These are phyloP conservation scores for Sporothrix luriei DNA, from an alignment of 2,329 filamentous ascomycete species.

Conservation along the genomic window DNA sequence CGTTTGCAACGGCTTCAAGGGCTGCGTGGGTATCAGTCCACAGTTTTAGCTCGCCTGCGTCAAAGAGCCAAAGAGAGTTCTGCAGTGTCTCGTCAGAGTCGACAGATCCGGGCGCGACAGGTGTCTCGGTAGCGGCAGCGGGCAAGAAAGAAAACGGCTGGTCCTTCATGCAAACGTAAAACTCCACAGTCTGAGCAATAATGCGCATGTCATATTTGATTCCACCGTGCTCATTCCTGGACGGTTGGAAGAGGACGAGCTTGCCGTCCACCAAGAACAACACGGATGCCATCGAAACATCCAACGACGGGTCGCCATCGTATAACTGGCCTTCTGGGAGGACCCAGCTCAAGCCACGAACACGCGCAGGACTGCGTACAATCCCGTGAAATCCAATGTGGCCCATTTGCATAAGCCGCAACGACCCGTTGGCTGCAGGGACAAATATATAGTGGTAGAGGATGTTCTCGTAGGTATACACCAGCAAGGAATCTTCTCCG, in stretches of 20 bases:
- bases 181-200: slow-evolving; percentile 93
- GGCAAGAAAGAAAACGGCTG: slow-evolving; percentile 56
- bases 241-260: slow-evolving; percentile 86
- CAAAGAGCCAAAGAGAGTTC: slow-evolving; percentile 94
- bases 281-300: slow-evolving; percentile 90
- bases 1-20: slow-evolving; percentile 66
- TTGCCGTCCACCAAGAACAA: slow-evolving; percentile 98
- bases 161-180: slow-evolving; percentile 89
- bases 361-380: slow-evolving; percentile 86
- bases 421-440: slow-evolving; percentile 60
- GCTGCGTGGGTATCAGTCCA: slow-evolving; percentile 91
- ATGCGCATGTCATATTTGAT: slow-evolving; percentile 98
- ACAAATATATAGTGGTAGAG: slow-evolving; percentile 94
- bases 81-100: slow-evolving; percentile 57
- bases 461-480: slow-evolving; percentile 96
- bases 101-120: slow-evolving; percentile 29
- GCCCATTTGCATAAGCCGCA: slow-evolving; percentile 87
- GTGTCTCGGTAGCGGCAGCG: slow-evolving; percentile 3
- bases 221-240: slow-evolving; percentile 76
- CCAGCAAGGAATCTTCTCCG: slow-evolving; percentile 89
- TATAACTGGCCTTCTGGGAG: slow-evolving; percentile 85
- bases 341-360: slow-evolving; percentile 93
- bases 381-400: slow-evolving; percentile 98
- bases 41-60: slow-evolving; percentile 79
- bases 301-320: slow-evolving; percentile 91